Evolutionary conservation across 2,329 filamentous ascomycete genomes (phyloP).

Genomic region (Penicillium sp.): DNA sequence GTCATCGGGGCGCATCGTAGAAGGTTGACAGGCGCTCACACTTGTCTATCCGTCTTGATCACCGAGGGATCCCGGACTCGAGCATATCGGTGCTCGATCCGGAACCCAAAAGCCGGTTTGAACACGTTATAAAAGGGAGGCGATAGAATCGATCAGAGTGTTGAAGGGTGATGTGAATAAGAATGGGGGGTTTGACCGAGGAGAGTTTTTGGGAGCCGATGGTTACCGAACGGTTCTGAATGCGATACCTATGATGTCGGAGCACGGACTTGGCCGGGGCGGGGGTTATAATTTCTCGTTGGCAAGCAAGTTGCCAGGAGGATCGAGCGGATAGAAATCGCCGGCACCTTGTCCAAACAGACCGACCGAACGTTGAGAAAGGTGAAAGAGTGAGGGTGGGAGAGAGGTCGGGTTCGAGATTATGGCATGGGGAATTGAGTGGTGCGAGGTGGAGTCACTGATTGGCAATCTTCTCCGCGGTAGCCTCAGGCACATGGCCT

Average conservation of each 20-base stretch:
- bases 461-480: constrained; percentile 14
- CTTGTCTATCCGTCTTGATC: constrained; percentile 41
- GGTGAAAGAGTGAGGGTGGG: constrained; percentile 6
- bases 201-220: constrained; percentile 23
- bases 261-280: constrained; percentile 26
- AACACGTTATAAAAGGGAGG: constrained; percentile 7
- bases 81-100: constrained; percentile 44
- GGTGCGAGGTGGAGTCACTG: constrained; percentile 25
- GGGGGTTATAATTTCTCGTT: constrained; percentile 23
- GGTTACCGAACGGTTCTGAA: constrained; percentile 27
- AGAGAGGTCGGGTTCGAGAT: constrained; percentile 5
- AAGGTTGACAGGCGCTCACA: constrained; percentile 32
- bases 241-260: constrained; percentile 29
- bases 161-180: neutral
- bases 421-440: constrained; percentile 26
- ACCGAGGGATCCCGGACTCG: constrained; percentile 44
- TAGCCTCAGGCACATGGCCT: constrained; percentile 31
- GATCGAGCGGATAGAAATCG: constrained; percentile 24
- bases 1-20: constrained; percentile 48
- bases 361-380: neutral
- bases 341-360: constrained; percentile 22
- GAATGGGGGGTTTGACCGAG: constrained; percentile 6
- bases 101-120: constrained; percentile 34
- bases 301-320: constrained; percentile 29
- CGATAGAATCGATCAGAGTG: neutral